Evolutionary conservation across 371 early-diverging fungal genomes (phyloP), one percentile per base, ranked within the genome.

Genomic region (Rhizopus arrhizus): DNA sequence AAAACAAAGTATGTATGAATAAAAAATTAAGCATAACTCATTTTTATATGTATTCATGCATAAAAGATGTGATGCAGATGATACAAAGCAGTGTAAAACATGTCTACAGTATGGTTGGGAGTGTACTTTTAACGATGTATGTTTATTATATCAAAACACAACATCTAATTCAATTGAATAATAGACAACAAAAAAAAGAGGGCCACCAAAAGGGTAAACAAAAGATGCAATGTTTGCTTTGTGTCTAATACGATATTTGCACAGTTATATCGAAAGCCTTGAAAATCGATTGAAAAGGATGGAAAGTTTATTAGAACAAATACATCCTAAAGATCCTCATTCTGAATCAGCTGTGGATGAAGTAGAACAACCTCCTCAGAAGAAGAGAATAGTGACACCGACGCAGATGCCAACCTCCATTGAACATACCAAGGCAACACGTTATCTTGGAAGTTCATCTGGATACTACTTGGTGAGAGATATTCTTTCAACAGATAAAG

Each of bases 111-210:
- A 75, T 33, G 74, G 65, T 29, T 78, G 79, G 76, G 74, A 75
- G 56, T 78, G 79, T 36, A 78, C 79, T 16, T 78, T 75, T 56
- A 69, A 75, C 51, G 79, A 78, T 64, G 77, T 77, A 70, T 64
- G 68, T 45, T 65, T 31, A 29, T 55, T 48, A 34, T 13, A 12
- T 22, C 51, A 11, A 40, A 3, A 43, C 28, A 22, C 7, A 8
- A 29, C 7, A 48, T 35, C 28, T 46, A 36, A 46, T 41, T 42
- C 10, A 53, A 52, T 47, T 43, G 33, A 43, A 15, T 53, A 7
- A 42, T 45, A 67, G 67, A 62, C 62, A 28, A 62, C 65, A 11
- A 69, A 64, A 33, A 71, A 71, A 40, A 64, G 72, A 62, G 72
- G 72, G 6, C 72, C 72, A 35, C 72, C 72, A 58, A 71, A 71